phyloP scores from a whole-genome alignment of 768 basidiomycete genomes.

The Pluteus cervinus region DNA sequence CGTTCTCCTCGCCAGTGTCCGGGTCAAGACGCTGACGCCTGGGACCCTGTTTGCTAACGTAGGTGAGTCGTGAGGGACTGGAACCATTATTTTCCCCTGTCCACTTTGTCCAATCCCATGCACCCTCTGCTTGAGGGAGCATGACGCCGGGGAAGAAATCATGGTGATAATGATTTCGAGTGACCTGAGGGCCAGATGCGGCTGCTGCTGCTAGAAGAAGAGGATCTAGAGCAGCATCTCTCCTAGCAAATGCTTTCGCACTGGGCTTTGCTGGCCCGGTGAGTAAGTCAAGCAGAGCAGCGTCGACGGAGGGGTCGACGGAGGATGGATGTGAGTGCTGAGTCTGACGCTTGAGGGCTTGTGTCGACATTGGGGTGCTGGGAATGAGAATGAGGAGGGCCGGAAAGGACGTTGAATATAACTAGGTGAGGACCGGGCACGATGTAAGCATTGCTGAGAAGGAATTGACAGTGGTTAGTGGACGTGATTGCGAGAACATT shows the following conservation, averaged over 20 bases:
- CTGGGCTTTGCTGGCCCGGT: conserved; percentile 43
- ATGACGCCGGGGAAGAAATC: conserved; percentile 62
- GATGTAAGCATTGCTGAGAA: neutral
- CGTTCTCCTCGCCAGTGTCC: conserved; percentile 49
- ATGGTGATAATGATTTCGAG: conserved; percentile 83
- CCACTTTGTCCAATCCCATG: conserved; percentile 57
- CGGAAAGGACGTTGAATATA: neutral
- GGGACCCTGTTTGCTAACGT: conserved; percentile 74
- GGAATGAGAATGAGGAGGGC: conserved; percentile 7
- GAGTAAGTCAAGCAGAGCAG: conserved; percentile 60
- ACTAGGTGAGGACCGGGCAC: neutral
- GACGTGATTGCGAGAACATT: neutral
- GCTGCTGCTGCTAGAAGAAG: conserved; percentile 72
- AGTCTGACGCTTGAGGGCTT: conserved; percentile 14
- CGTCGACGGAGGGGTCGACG: conserved; percentile 35
- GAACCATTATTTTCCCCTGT: conserved; percentile 35
- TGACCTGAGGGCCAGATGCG: conserved; percentile 71
- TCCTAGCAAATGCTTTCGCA: conserved; percentile 41
- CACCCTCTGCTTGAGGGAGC: conserved; percentile 44
- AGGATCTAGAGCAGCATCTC: conserved; percentile 75
- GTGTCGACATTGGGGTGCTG: conserved; percentile 12
- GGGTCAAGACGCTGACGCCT: conserved; percentile 49
- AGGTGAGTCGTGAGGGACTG: conserved; percentile 44
- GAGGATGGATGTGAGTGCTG: conserved; percentile 14
- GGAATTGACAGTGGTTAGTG: neutral